Base-by-base conservation (phyloP, 306 rosid species). In the Sindora glabra region DNA sequence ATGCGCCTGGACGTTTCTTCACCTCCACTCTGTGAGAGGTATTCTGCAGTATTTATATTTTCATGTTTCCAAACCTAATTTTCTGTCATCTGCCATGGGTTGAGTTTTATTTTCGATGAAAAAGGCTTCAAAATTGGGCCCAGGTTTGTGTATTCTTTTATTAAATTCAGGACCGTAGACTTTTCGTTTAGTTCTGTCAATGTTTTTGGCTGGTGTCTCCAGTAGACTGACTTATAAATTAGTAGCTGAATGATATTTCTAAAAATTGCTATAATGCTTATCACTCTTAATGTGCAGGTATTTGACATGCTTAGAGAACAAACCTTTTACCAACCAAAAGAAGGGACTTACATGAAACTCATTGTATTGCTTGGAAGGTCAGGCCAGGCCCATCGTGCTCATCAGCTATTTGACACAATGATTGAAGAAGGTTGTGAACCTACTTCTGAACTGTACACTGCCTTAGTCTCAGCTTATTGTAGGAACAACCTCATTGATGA, bases 341-440 rank as follows among this genome's bases (percentile, higher is more conserved):
- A 94, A 73, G 99, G 99, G 75, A 84, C 97, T 62, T 94, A 86
- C 79, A 82, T 94, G 87, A 94, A 83, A 57, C 94, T 94, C 52
- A 67, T 94, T 64, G 87, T 86, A 64, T 74, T 94, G 59, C 97
- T 94, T 55, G 99, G 99, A 64, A 84, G 41, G 63, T 82, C 84
- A 0, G 86, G 95, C 22, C 94, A 94, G 74, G 84, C 99, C 29
- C 73, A 71, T 8, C 84, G 83, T 1, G 94, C 97, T 7, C 84
- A 41, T 42, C 78, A 75, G 59, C 86, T 94, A 36, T 94, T 94
- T 53, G 81, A 79, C 15, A 67, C 77, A 47, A 89, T 94, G 99
- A 34, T 84, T 59, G 80, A 84, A 75, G 99, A 89, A 58, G 90
- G 87, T 65, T 77, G 76, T 24, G 82, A 73, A 10, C 97, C 94